Evolutionary conservation across 805 yeast genomes (phyloP), one percentile per base, ranked within the genome.

Genomic region (Nakazawaea ambrosiae): DNA sequence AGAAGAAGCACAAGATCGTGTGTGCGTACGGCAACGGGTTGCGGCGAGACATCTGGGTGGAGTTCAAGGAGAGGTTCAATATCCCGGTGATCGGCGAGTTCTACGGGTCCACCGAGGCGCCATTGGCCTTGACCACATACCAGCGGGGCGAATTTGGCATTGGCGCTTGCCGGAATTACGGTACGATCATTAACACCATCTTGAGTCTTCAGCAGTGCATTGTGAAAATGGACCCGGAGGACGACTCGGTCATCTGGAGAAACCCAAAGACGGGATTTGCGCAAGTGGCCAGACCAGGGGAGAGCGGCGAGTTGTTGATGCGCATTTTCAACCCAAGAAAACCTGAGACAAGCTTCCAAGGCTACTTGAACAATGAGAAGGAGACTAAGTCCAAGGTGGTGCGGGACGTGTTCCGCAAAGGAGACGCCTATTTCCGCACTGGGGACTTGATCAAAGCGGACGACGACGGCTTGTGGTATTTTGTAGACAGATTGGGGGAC

Each of bases 71-170:
- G 17, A 66, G 95, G 43, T 89, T 89, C 65, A 70, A 76, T 41
- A 81, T 89, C 42, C 63, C 70, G 20, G 81, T 74, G 4, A 70
- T 89, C 42, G 95, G 95, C 12, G 97, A 89, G 55, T 89, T 90
- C 53, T 89, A 89, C 58, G 95, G 95, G 1, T 82, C 96, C 2
- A 87, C 96, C 1, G 97, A 89, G 55, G 78, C 90, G 3, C 97
- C 97, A 15, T 73, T 85, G 49, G 96, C 94, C 1, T 73, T 89
- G 14, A 87, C 94, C 2, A 79, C 78, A 51, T 72, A 74, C 51
- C 97, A 90, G 60, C 61, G 58, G 33, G 94, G 94, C 18, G 81
- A 76, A 29, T 72, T 65, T 53, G 97, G 95, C 5, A 68, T 87
- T 34, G 97, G 97, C 10, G 92, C 96, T 0, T 81, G 94, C 53